Base-by-base conservation (phyloP, 768 basidiomycete genomes). In the Rhodotorula graminis region DNA sequence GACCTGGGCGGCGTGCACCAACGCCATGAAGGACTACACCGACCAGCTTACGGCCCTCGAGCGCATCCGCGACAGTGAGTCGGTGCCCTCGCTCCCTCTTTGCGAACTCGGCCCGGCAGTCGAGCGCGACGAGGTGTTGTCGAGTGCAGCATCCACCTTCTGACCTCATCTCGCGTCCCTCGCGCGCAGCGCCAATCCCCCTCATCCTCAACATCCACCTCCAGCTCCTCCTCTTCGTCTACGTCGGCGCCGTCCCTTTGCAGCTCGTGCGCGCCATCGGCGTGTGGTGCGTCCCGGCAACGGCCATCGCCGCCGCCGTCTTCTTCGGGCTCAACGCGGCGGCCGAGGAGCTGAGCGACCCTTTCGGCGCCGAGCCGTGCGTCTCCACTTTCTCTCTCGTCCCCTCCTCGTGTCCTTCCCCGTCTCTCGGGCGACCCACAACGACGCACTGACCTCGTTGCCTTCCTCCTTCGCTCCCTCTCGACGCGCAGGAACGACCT, bases 131-230 rank as follows among this genome's bases (percentile, higher is more conserved):
- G 49, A 10, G 21, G 19, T 8, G 25, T 21, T 8, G 49, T 50
- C 49, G 7, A 40, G 40, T 15, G 31, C 37, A 25, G 42, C n/a
- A n/a, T n/a, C n/a, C n/a, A n/a, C n/a, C n/a, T n/a, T n/a, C 37
- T 37, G 37, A 37, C 37, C 37, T 37, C 37, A 9, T 37, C 37
- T 37, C n/a, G 27, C 29, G 0, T 47, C n/a, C 55, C 15, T 3
- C 19, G n/a, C 23, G 23, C 15, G 37, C 66, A 74, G 73, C 74
- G 9, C 74, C 74, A 2, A 75, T 75, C 37, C 74, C 74, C 3
- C 65, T 75, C 57, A 67, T 75, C 47, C 74, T 75, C 67, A 62
- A 72, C 37, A 52, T 75, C 25, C 73, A 74, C 58, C 61, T 75
- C 21, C 74, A 75, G 50, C 57, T 72, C 40, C 68, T 75, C 47